Percentiles rank a stretch among this genome's conserved stretches.
Conservation (phyloP, 495 filamentous ascomycete species). For the Penicillium longicatenatum region DNA sequence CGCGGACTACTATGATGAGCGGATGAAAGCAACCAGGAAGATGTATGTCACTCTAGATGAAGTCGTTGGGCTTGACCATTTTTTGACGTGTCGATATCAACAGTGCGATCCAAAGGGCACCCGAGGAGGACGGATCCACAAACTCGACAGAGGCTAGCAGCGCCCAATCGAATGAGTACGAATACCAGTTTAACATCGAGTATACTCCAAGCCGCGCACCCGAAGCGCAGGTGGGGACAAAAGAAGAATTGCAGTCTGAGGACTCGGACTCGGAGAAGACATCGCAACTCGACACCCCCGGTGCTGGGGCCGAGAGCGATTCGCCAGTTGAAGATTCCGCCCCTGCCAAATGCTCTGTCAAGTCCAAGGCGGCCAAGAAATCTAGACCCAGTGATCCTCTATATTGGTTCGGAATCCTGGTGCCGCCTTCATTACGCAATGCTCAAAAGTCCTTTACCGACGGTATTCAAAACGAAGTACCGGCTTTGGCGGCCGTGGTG, state of each 20-base stretch:
- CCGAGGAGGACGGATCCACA: slow-evolving; percentile 4
- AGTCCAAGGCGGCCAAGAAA: slow-evolving; percentile 16
- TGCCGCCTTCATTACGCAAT: slow-evolving; percentile 58
- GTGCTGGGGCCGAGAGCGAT: not conserved
- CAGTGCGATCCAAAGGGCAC: slow-evolving; percentile 26
- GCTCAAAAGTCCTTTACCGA: slow-evolving; percentile 56
- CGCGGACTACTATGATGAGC: slow-evolving; percentile 67
- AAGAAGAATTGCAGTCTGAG: not conserved
- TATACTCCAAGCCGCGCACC: not conserved
- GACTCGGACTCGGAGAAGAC: not conserved
- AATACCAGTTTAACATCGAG: not conserved
- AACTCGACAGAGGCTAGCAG: not conserved
- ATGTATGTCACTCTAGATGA: slow-evolving; percentile 28
- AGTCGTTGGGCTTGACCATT: not conserved
- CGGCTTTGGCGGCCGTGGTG: slow-evolving; percentile 51
- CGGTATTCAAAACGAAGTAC: slow-evolving; percentile 36
- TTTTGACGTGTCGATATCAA: slow-evolving; percentile 1
- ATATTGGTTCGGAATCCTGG: slow-evolving; percentile 69
- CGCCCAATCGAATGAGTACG: not conserved
- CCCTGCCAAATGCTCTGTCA: not conserved
- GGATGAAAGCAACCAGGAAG: slow-evolving; percentile 64
- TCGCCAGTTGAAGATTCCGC: not conserved
- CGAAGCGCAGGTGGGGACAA: not conserved
- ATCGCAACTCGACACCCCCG: not conserved
- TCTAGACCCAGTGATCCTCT: slow-evolving; percentile 57